A percentile compares a stretch with the other conserved stretches of the same genome.
Evolutionary conservation across 2,329 filamentous ascomycete species (phyloP).

Genomic region (Penicillium hesseltinei): DNA sequence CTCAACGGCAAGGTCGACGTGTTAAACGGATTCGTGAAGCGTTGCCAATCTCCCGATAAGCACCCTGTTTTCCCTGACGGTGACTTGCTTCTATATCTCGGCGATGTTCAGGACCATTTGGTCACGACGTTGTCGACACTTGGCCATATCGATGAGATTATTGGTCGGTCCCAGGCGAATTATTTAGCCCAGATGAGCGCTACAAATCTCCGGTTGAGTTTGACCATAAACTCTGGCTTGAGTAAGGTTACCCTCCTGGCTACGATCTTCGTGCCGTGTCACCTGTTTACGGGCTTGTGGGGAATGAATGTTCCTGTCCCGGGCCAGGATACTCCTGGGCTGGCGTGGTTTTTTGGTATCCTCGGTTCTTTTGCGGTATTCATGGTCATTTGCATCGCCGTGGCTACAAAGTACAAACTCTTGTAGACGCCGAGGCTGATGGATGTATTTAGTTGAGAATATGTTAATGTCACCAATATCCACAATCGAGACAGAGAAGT

Average conservation of each 20-base stretch:
- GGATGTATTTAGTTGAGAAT: background rate
- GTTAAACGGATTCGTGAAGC: slow-evolving; percentile 92
- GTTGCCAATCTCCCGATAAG: slow-evolving; percentile 77
- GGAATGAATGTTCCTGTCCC: slow-evolving; percentile 52
- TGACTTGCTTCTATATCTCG: slow-evolving; percentile 91
- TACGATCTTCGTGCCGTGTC: slow-evolving; percentile 88
- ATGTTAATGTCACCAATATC: background rate
- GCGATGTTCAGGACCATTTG: slow-evolving; percentile 97
- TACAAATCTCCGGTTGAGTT: slow-evolving; percentile 82
- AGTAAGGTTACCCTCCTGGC: slow-evolving; percentile 93
- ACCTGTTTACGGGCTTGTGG: slow-evolving; percentile 69
- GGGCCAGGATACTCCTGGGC: slow-evolving; percentile 32
- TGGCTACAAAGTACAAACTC: slow-evolving; percentile 37
- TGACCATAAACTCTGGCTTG: slow-evolving; percentile 77
- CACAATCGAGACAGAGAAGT: background rate
- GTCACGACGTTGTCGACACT: slow-evolving; percentile 96
- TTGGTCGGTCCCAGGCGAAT: slow-evolving; percentile 86
- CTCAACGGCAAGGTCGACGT: slow-evolving; percentile 95
- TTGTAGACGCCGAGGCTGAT: slow-evolving; percentile 25
- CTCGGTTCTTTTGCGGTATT: slow-evolving; percentile 44
- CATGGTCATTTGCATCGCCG: slow-evolving; percentile 34
- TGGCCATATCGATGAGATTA: slow-evolving; percentile 92
- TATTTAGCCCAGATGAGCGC: slow-evolving; percentile 92
- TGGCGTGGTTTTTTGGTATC: slow-evolving; percentile 51
- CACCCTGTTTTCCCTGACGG: slow-evolving; percentile 89